These are phyloP conservation scores for Aspergillus sergii DNA, from an alignment of 2,329 filamentous ascomycete species.

Conservation along the genomic window DNA sequence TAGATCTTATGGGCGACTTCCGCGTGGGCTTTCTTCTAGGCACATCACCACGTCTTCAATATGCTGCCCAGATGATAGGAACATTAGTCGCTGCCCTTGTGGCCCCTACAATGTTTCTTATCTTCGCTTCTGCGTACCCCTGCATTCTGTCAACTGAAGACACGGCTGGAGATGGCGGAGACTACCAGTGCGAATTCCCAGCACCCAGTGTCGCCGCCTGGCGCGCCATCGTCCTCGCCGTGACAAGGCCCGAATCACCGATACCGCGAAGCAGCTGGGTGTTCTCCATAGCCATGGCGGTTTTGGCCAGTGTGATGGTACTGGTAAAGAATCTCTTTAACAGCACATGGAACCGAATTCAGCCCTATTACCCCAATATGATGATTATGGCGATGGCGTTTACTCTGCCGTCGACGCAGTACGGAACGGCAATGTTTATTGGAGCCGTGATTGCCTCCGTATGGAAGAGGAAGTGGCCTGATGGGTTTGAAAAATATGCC, in stretches of 20 bases:
- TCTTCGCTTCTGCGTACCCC: constrained; percentile 9
- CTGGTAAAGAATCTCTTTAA: background rate
- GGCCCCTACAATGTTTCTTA: constrained; percentile 7
- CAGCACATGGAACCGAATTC: background rate
- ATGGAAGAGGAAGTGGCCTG: background rate
- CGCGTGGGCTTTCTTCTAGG: constrained; percentile 11
- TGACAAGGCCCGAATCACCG: background rate
- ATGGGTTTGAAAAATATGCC: constrained; percentile 4
- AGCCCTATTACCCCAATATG: constrained; percentile 6
- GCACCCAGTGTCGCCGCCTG: constrained; percentile 6
- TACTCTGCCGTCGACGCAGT: constrained; percentile 5
- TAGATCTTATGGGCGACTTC: constrained; percentile 10
- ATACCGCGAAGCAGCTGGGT: constrained; percentile 2
- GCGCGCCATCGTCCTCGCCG: constrained; percentile 6
- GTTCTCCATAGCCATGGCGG: background rate
- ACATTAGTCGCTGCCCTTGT: constrained; percentile 6
- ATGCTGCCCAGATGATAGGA: constrained; percentile 6
- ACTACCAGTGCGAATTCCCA: constrained; percentile 3
- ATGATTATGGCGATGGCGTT: constrained; percentile 12
- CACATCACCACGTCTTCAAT: constrained; percentile 3
- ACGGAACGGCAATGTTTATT: constrained; percentile 4
- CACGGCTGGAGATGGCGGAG: background rate
- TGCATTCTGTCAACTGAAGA: constrained; percentile 5
- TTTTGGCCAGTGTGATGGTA: background rate
- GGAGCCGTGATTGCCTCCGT: background rate